Evolutionary conservation across 2,329 filamentous ascomycete genomes (phyloP).

Genomic region (Microsporum canis): DNA sequence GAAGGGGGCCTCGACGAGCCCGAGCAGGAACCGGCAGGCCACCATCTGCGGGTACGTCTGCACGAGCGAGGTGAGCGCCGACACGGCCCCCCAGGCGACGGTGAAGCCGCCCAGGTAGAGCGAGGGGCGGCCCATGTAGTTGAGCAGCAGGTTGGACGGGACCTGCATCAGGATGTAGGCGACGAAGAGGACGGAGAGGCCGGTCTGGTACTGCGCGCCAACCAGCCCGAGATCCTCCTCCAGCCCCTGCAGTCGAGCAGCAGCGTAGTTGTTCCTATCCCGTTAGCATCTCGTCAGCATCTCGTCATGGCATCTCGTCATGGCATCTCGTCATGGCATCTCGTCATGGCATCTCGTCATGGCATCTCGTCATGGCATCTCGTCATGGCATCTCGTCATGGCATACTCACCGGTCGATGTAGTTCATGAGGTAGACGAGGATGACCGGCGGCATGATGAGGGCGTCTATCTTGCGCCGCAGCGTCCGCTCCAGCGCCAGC

Average conservation of each 20-base stretch:
- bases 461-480: constrained; percentile 28
- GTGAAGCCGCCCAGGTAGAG: constrained; percentile 37
- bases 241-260: constrained; percentile 35
- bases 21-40: constrained; percentile 37
- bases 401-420: constrained; percentile 31
- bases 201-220: constrained; percentile 31
- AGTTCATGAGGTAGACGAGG: constrained; percentile 36
- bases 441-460: constrained; percentile 34
- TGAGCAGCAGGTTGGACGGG: constrained; percentile 37
- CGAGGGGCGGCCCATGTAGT: constrained; percentile 34
- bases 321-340: background rate
- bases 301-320: too few relatives aligned
- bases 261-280: constrained; percentile 37
- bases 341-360: background rate
- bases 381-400: constrained; percentile 3
- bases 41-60: constrained; percentile 33
- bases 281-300: background rate
- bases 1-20: constrained; percentile 39
- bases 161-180: constrained; percentile 38
- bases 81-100: constrained; percentile 37
- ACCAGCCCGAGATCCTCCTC: constrained; percentile 27
- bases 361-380: background rate
- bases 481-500: constrained; percentile 27
- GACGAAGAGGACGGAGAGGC: constrained; percentile 35
- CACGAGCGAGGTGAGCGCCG: constrained; percentile 34